These are phyloP conservation scores for Cyberlindnera veronae DNA, from an alignment of 805 yeast genomes.

Conservation along the genomic window DNA sequence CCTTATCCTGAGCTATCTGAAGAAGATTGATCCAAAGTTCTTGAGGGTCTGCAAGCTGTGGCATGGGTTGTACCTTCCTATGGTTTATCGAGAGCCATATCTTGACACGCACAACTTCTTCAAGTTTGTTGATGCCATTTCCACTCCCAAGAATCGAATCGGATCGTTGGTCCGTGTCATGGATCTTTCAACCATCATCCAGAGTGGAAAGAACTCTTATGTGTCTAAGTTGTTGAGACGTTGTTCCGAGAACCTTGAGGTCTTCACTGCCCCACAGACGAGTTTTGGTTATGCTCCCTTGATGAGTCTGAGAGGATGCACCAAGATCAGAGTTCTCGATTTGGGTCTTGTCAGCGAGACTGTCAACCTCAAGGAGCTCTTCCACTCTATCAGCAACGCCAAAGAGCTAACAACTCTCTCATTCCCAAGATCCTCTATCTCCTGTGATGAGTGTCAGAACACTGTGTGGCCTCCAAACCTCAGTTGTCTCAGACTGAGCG, in stretches of 20 bases:
- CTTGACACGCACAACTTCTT: slow-evolving; percentile 66
- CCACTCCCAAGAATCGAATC: slow-evolving; percentile 42
- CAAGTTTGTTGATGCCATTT: slow-evolving; percentile 66
- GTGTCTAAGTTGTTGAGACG: slow-evolving; percentile 80
- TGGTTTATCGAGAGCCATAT: slow-evolving; percentile 60
- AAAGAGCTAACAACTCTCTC: slow-evolving; percentile 67
- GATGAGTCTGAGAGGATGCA: slow-evolving; percentile 73
- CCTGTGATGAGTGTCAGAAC: slow-evolving; percentile 52
- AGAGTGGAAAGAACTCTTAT: slow-evolving; percentile 87
- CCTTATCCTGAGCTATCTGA: slow-evolving; percentile 27
- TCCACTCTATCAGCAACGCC: slow-evolving; percentile 64
- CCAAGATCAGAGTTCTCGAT: slow-evolving; percentile 61
- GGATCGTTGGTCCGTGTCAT: slow-evolving; percentile 62
- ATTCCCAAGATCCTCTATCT: slow-evolving; percentile 85
- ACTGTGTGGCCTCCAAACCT: slow-evolving; percentile 79
- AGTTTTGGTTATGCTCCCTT: slow-evolving; percentile 91
- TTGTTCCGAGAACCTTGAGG: slow-evolving; percentile 59
- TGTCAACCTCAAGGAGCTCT: slow-evolving; percentile 75
- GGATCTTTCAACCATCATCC: slow-evolving; percentile 77
- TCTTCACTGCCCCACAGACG: slow-evolving; percentile 89
- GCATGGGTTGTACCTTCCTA: slow-evolving; percentile 57
- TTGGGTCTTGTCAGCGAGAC: slow-evolving; percentile 87
- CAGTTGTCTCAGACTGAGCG: slow-evolving; percentile 71
- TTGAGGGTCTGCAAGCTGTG: slow-evolving; percentile 60
- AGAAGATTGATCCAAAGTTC: slow-evolving; percentile 42